Evolutionary conservation across 228 moss, liverwort and hornwort genomes (phyloP).

Genomic region (Sphagnum magellanicum): DNA sequence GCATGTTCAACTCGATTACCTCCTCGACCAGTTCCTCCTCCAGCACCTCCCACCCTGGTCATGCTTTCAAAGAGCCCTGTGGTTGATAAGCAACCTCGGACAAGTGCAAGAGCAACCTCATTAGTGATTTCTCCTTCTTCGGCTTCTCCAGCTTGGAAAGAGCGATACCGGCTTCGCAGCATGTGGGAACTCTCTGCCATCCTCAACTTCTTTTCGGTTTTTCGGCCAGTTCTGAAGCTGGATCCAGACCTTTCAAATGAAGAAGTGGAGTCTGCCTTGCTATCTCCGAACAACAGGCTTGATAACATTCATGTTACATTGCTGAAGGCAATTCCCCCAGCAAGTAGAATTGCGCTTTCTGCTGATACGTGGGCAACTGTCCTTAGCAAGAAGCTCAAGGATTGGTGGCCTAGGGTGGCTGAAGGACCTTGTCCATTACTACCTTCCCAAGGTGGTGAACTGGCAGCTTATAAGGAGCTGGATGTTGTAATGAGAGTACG

Average conservation of each 20-base stretch:
- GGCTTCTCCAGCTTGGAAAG: constrained; percentile 11
- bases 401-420: constrained; percentile 94
- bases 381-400: constrained; percentile 86
- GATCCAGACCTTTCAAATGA: constrained; percentile 51
- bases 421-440: constrained; percentile 80
- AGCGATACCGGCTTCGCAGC: constrained; percentile 27
- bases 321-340: constrained; percentile 86
- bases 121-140: constrained; percentile 14
- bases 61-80: constrained; percentile 13
- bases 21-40: constrained; percentile 9
- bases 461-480: constrained; percentile 62
- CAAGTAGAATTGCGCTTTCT: constrained; percentile 82
- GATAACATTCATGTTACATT: constrained; percentile 43
- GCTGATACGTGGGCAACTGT: constrained; percentile 94
- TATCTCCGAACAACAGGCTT: constrained; percentile 35
- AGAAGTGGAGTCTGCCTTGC: constrained; percentile 37
- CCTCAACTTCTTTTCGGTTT: constrained; percentile 43
- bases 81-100: constrained; percentile 13
- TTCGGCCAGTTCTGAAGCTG: constrained; percentile 39
- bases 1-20: constrained; percentile 41
- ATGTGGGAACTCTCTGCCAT: constrained; percentile 52
- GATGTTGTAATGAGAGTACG: constrained; percentile 62
- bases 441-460: constrained; percentile 77
- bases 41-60: constrained; percentile 9
- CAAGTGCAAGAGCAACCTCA: constrained; percentile 22